Evolutionary conservation across 225 moss, liverwort and hornwort species (phyloP).

Genomic region (Sphagnum contortum): DNA sequence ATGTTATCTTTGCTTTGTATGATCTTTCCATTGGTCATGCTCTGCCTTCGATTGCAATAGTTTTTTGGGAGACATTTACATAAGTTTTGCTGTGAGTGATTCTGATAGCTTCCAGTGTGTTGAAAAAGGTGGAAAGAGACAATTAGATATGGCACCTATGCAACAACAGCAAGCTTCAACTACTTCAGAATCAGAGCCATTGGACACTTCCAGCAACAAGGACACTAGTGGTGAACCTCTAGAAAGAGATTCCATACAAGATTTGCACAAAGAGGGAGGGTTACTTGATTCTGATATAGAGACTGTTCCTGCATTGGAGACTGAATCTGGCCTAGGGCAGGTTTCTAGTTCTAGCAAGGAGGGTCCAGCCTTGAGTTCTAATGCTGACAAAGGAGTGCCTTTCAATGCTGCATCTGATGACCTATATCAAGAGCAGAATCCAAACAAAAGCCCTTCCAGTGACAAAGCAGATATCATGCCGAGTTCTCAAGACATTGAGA

Average conservation of each 20-base stretch:
- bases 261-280: neutral
- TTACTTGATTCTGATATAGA: neutral
- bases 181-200: conserved; percentile 1
- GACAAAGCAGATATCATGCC: neutral
- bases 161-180: conserved; percentile 4
- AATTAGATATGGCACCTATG: neutral
- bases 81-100: neutral
- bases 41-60: neutral
- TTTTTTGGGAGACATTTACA: neutral
- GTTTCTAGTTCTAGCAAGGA: conserved; percentile 2
- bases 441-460: neutral
- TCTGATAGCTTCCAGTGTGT: neutral
- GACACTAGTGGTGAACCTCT: conserved; percentile 15
- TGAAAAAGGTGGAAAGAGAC: conserved; percentile 2
- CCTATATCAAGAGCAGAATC: neutral
- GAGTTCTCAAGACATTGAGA: neutral
- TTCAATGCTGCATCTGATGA: conserved; percentile 2
- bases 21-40: neutral
- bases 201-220: conserved; percentile 11
- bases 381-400: conserved; percentile 4
- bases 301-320: neutral
- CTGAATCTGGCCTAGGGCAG: conserved; percentile 1
- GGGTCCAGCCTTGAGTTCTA: neutral
- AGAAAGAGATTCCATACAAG: conserved; percentile 7
- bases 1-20: no score